Percentiles rank a stretch among this genome's conserved stretches.
Evolutionary conservation across 106 monocot species (phyloP).

Genomic region (Triglochin maritima): DNA sequence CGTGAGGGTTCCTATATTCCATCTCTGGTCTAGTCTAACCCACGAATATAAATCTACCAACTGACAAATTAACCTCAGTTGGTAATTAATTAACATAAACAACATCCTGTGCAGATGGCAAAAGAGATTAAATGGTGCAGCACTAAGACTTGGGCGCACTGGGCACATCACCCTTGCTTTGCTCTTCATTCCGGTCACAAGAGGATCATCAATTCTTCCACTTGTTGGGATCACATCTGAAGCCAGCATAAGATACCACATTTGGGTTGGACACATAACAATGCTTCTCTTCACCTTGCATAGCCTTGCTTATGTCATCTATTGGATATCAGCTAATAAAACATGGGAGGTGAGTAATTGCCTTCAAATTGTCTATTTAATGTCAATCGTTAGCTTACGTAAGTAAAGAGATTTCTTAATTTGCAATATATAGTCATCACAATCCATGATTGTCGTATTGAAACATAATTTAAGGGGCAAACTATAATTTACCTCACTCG

Average conservation of each 20-base stretch:
- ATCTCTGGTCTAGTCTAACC: too few species aligned
- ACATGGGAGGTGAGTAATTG: conserved; percentile 23
- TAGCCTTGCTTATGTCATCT: conserved; percentile 42
- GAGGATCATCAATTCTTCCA: conserved; percentile 55
- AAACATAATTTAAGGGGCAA: too few species aligned
- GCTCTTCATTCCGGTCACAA: conserved; percentile 73
- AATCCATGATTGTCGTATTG: too few species aligned
- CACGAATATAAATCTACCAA: too few species aligned
- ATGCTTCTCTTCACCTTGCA: conserved; percentile 51
- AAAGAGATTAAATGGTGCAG: conserved; percentile 31
- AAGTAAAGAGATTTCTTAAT: too few species aligned
- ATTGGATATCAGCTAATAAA: conserved; percentile 38
- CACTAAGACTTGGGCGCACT: conserved; percentile 28
- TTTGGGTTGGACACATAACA: conserved; percentile 73
- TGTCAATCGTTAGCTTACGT: too few species aligned
- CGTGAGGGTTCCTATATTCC: too few species aligned
- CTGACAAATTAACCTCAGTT: background rate
- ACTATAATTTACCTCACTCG: too few species aligned
- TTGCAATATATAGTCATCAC: too few species aligned
- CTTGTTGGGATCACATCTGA: conserved; percentile 68
- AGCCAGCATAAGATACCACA: conserved; percentile 66
- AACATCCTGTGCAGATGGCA: conserved; percentile 33
- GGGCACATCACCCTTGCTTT: conserved; percentile 61
- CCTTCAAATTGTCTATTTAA: background rate
- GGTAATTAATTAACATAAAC: conserved; percentile 1